Conservation (phyloP, 2,329 filamentous ascomycete genomes). For the Akanthomyces uredinophilus region DNA sequence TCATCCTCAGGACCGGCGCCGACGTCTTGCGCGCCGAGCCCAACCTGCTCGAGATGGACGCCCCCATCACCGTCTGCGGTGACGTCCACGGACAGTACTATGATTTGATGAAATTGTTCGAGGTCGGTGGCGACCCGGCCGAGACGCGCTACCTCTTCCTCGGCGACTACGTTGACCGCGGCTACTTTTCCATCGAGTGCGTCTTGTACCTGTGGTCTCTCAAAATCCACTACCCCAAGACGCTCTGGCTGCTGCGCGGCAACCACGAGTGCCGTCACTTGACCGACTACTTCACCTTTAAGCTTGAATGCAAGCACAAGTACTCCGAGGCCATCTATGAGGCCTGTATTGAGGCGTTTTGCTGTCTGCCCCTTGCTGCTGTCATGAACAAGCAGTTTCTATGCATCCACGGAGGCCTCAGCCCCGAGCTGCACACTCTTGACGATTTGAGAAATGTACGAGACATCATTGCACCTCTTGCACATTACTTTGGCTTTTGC, state of each 20-base stretch:
- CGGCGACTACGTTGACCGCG: constrained; percentile 95
- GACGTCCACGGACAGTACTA: constrained; percentile 99
- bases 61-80: constrained; percentile 96
- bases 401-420: constrained; percentile 94
- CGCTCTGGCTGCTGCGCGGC: constrained; percentile 91
- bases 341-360: constrained; percentile 98
- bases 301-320: constrained; percentile 99
- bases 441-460: constrained; percentile 86
- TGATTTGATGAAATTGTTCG: constrained; percentile 98
- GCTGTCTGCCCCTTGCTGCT: constrained; percentile 83
- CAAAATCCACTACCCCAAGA: constrained; percentile 99
- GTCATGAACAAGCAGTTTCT: constrained; percentile 99
- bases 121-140: constrained; percentile 92
- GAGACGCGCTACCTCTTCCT: constrained; percentile 97
- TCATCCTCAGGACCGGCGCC: constrained; percentile 84
- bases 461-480: not conserved
- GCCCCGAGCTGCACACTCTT: constrained; percentile 90
- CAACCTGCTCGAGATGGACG: constrained; percentile 98
- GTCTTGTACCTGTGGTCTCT: constrained; percentile 96
- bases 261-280: constrained; percentile 99
- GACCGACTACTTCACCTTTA: constrained; percentile 99
- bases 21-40: constrained; percentile 85
- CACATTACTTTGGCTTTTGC: no score
- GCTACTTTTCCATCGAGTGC: constrained; percentile 99
- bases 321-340: constrained; percentile 96